phyloP scores from a whole-genome alignment of 441 rosid genomes.

The Euphorbia schlechtendalii region DNA sequence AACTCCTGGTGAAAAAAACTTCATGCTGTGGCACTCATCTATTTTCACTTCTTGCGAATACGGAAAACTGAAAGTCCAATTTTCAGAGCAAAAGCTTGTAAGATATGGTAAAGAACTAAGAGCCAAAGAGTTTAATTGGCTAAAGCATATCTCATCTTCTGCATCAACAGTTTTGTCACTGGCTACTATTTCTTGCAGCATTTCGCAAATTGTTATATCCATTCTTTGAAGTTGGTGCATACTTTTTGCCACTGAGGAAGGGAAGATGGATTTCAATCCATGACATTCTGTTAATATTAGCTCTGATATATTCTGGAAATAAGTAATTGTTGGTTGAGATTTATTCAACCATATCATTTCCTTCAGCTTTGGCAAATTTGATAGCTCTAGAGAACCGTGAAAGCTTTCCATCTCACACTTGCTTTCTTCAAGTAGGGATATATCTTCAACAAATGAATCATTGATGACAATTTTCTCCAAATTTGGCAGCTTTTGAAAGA shows the following conservation, averaged over 20 bases:
- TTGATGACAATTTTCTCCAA: conserved; percentile 6
- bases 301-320: conserved; percentile 18
- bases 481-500: conserved; percentile 5
- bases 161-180: neutral
- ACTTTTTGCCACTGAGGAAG: conserved; percentile 24
- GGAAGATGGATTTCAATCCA: conserved; percentile 14
- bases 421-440: neutral
- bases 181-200: conserved; percentile 16
- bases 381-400: neutral
- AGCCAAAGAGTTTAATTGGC: conserved; percentile 11
- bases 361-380: conserved; percentile 5
- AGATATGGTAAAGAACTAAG: conserved; percentile 21
- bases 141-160: conserved; percentile 20
- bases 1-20: neutral
- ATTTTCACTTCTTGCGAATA: conserved; percentile 4
- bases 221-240: conserved; percentile 20
- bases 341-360: neutral
- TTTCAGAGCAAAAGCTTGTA: conserved; percentile 18
- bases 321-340: neutral
- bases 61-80: conserved; percentile 14
- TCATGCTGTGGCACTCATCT: neutral
- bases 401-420: neutral
- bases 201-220: conserved; percentile 17
- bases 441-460: conserved; percentile 1
- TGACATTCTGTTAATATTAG: conserved; percentile 24